Evolutionary conservation across 305 asterid genomes (phyloP).

Genomic region (Rubia tinctorum): DNA sequence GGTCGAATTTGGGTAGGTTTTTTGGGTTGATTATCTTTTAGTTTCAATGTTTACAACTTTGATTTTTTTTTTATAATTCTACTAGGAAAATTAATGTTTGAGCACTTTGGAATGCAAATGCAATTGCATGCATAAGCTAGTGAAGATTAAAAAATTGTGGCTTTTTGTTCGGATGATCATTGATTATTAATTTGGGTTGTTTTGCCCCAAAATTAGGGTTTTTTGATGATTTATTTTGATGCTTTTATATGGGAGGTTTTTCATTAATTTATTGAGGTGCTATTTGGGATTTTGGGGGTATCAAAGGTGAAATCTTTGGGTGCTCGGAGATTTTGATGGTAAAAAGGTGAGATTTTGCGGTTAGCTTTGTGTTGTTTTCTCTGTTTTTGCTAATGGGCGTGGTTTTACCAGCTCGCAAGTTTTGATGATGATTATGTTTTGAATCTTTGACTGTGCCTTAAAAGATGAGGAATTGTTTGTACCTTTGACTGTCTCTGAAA

Average conservation of each 20-base stretch:
- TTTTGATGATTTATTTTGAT: not conserved
- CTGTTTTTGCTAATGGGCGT: conserved; percentile 6
- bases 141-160: conserved; percentile 7
- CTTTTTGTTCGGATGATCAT: conserved; percentile 20
- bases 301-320: conserved; percentile 19
- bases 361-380: conserved; percentile 5
- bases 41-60: conserved; percentile 4
- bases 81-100: not conserved
- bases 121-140: conserved; percentile 14
- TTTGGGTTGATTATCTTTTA: not conserved
- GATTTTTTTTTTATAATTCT: not conserved
- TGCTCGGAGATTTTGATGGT: conserved; percentile 25
- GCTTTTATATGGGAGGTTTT: conserved; percentile 9
- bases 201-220: conserved; percentile 11
- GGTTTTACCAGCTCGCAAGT: conserved; percentile 10
- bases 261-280: conserved; percentile 11
- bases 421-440: conserved; percentile 5
- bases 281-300: conserved; percentile 7
- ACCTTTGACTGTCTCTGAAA: not conserved
- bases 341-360: conserved; percentile 24
- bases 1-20: conserved; percentile 17
- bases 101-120: conserved; percentile 14
- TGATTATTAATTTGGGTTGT: conserved; percentile 16
- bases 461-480: not conserved
- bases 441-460: not conserved